Conservation (phyloP, 2,329 filamentous ascomycete species). For the Xylaria polymorpha region DNA sequence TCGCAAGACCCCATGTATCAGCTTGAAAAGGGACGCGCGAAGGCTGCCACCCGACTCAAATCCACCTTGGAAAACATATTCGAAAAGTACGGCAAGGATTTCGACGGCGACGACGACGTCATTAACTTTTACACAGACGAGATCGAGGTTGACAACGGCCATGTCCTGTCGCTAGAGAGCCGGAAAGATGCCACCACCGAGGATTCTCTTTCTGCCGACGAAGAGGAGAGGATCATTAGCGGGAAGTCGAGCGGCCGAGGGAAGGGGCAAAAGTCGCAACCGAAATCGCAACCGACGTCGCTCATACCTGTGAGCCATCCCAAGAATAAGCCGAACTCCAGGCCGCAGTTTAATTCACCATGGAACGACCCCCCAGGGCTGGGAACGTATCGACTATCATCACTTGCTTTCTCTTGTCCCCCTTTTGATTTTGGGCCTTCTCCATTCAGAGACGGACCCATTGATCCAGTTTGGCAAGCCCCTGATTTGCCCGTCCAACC, state of each 20-base stretch:
- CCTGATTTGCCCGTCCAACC: constrained; percentile 45
- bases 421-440: constrained; percentile 40
- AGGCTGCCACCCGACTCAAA: constrained; percentile 78
- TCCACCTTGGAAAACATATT: constrained; percentile 90
- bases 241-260: constrained; percentile 44
- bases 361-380: constrained; percentile 28
- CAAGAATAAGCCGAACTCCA: constrained; percentile 19
- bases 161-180: constrained; percentile 68
- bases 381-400: constrained; percentile 38
- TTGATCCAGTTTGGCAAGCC: constrained; percentile 55
- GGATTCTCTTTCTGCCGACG: constrained; percentile 47
- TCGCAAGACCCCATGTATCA: constrained; percentile 66
- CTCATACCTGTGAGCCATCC: constrained; percentile 27
- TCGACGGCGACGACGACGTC: constrained; percentile 85
- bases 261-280: constrained; percentile 34
- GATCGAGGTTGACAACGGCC: constrained; percentile 91
- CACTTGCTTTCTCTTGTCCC: constrained; percentile 40
- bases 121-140: constrained; percentile 85
- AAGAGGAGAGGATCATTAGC: constrained; percentile 53
- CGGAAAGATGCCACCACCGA: constrained; percentile 53
- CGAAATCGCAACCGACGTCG: constrained; percentile 36
- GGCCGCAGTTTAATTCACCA: constrained; percentile 16
- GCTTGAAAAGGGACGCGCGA: constrained; percentile 70
- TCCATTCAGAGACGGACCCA: constrained; percentile 34
- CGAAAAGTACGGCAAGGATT: constrained; percentile 86